Conservation (phyloP, 2,329 filamentous ascomycete genomes). For the Chalara sp. region DNA sequence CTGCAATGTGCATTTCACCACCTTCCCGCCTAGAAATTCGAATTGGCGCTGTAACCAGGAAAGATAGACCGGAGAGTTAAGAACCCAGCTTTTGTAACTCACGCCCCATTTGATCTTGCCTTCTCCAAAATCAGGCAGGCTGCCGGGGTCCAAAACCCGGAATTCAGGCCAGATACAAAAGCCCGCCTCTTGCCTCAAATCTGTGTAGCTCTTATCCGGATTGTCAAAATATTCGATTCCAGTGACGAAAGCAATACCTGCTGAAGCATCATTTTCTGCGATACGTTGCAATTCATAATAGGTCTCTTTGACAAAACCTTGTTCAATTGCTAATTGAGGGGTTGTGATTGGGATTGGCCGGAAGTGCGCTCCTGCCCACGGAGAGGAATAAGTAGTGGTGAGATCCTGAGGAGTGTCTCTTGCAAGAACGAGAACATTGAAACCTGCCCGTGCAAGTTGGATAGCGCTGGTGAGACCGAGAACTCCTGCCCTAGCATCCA, state of each 20-base stretch:
- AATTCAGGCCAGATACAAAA: constrained; percentile 26
- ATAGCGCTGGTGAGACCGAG: constrained; percentile 33
- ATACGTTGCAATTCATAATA: constrained; percentile 31
- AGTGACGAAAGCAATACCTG: constrained; percentile 30
- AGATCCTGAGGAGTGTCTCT: constrained; percentile 31
- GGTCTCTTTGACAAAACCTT: constrained; percentile 30
- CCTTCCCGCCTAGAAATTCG: constrained; percentile 30
- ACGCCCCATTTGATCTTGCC: constrained; percentile 28
- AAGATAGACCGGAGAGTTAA: constrained; percentile 38
- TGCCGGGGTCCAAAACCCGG: constrained; percentile 21
- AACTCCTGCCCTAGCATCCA: constrained; percentile 30
- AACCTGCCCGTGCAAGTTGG: constrained; percentile 23
- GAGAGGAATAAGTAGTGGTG: constrained; percentile 37
- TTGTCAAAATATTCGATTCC: constrained; percentile 36
- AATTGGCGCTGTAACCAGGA: constrained; percentile 33
- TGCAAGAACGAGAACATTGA: constrained; percentile 28
- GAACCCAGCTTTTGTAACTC: constrained; percentile 32
- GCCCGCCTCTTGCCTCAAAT: constrained; percentile 26
- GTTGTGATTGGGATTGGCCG: constrained; percentile 34
- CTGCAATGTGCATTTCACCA: constrained; percentile 16
- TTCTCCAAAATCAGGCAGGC: constrained; percentile 22
- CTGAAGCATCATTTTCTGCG: constrained; percentile 27
- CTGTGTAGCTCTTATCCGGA: constrained; percentile 28
- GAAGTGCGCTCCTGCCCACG: constrained; percentile 40
- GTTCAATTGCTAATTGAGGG: constrained; percentile 30